phyloP scores from a whole-genome alignment of 345 rosid species.

The Acer campestre region DNA sequence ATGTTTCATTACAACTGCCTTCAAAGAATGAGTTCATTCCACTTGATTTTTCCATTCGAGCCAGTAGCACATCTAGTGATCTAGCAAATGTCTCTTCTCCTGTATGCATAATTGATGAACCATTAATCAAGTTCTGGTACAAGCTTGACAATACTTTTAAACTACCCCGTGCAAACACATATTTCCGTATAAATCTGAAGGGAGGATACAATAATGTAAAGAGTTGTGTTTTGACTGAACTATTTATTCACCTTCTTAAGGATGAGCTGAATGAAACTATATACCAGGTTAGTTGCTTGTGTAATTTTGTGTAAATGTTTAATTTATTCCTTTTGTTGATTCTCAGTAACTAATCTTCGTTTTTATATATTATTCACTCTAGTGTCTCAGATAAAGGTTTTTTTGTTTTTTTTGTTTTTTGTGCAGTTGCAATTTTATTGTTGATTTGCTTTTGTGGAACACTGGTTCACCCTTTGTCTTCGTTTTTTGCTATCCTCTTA shows the following conservation, averaged over 20 bases:
- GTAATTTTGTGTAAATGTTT: background rate
- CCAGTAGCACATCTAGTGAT: conserved; percentile 35
- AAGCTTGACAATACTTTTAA: conserved; percentile 84
- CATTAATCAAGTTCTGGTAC: conserved; percentile 89
- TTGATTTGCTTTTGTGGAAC: background rate
- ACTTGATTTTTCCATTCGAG: conserved; percentile 70
- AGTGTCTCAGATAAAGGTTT: background rate
- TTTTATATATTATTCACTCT: conserved; percentile 11
- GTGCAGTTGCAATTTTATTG: background rate
- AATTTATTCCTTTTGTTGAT: background rate
- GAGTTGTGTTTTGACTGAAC: conserved; percentile 77
- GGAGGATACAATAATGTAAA: conserved; percentile 69
- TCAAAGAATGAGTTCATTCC: conserved; percentile 85
- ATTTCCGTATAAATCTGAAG: conserved; percentile 82
- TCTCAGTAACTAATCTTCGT: background rate
- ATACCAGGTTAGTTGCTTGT: conserved; percentile 69
- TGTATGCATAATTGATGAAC: conserved; percentile 72
- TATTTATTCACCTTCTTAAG: conserved; percentile 82
- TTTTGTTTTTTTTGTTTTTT: no score
- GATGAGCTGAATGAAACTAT: conserved; percentile 89
- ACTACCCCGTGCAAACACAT: conserved; percentile 87
- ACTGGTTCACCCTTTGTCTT: background rate
- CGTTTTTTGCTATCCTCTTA: background rate
- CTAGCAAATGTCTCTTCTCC: conserved; percentile 47
- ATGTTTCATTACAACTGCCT: conserved; percentile 73